These are phyloP conservation scores for Candida qinlingensis DNA, from an alignment of 805 yeast species.

Conservation along the genomic window DNA sequence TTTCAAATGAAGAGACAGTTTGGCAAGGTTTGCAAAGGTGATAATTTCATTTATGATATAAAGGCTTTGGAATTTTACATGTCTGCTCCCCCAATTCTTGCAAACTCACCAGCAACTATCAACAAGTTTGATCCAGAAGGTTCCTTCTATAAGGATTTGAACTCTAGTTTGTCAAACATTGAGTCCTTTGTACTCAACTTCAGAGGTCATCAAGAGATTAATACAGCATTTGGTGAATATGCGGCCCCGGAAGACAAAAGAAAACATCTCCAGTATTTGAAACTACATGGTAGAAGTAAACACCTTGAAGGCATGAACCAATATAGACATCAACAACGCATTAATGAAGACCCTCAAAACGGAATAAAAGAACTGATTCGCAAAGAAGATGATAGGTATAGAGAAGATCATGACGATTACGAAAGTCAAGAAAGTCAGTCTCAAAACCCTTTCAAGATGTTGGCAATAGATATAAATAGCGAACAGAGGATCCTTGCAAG, in stretches of 20 bases:
- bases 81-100: slow-evolving; percentile 5
- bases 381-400: slow-evolving; percentile 6
- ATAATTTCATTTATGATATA: slow-evolving; percentile 15
- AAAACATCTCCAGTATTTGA: not conserved
- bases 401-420: slow-evolving; percentile 32
- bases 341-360: not conserved
- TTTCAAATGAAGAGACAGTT: slow-evolving; percentile 36
- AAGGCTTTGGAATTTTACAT: slow-evolving; percentile 2
- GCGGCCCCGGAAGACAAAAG: not conserved
- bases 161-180: not conserved
- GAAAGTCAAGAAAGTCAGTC: slow-evolving; percentile 2
- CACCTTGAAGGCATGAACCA: slow-evolving; percentile 5
- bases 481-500: not conserved
- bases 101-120: not conserved
- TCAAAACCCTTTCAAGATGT: not conserved
- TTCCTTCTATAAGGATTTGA: slow-evolving; percentile 1
- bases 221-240: slow-evolving; percentile 1
- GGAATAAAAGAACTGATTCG: slow-evolving; percentile 19
- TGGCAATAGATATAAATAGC: not conserved
- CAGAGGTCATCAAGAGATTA: slow-evolving; percentile 1
- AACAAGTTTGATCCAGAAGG: slow-evolving; percentile 7
- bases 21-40: slow-evolving; percentile 29
- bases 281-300: not conserved
- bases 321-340: slow-evolving; percentile 1
- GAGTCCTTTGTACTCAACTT: not conserved